Evolutionary conservation across 768 basidiomycete species (phyloP).

Genomic region (Russula olivacea): DNA sequence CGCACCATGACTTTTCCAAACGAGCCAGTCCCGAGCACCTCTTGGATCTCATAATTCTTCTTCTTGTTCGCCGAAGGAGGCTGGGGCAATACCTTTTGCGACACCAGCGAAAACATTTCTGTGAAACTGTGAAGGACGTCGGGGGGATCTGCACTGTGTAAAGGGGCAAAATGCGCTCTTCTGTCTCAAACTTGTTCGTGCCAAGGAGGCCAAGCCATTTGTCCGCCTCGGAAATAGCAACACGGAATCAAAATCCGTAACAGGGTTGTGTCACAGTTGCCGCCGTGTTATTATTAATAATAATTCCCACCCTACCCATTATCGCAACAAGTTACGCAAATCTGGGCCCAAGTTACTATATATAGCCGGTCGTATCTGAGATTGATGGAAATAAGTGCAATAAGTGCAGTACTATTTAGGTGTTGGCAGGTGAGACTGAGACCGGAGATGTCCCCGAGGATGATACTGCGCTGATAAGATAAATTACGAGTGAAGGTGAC

Average conservation of each 20-base stretch:
- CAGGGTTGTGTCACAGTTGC: not conserved
- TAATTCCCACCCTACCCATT: not conserved
- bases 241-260: not conserved
- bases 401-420: too few relatives aligned
- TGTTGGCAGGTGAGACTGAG: too few relatives aligned
- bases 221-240: too few relatives aligned
- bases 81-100: slow-evolving; percentile 68
- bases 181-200: not conserved
- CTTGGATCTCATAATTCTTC: slow-evolving; percentile 68
- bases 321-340: too few relatives aligned
- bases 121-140: not conserved
- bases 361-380: too few relatives aligned
- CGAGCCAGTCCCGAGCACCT: slow-evolving; percentile 72
- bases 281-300: too few relatives aligned
- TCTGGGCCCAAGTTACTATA: too few relatives aligned
- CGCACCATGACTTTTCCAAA: slow-evolving; percentile 85
- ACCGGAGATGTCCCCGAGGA: too few relatives aligned
- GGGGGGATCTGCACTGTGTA: not conserved
- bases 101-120: slow-evolving; percentile 25
- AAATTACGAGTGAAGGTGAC: too few relatives aligned
- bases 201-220: not conserved
- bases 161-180: not conserved
- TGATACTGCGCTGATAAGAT: too few relatives aligned
- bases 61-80: slow-evolving; percentile 86
- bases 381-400: too few relatives aligned